Percentiles rank a stretch among this genome's conserved stretches.
Conservation (phyloP, 441 rosid species). For the Pelargonium myrrhifolium region DNA sequence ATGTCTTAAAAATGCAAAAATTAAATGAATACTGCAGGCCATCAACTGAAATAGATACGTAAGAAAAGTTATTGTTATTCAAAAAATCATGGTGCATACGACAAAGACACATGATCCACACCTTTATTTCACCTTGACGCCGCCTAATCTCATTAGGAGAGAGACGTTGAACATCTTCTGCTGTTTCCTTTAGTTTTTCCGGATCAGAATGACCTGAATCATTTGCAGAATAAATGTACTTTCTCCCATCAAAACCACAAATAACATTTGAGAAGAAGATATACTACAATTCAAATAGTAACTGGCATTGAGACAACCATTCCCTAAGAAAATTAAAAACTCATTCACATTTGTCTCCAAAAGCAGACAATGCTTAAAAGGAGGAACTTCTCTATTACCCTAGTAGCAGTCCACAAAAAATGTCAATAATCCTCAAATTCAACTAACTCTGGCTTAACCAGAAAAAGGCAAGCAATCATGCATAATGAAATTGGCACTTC, state of each 20-base stretch:
- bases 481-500: not conserved
- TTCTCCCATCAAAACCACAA: not conserved
- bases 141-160: slow-evolving; percentile 57
- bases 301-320: not conserved
- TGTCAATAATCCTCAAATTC: not conserved
- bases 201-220: slow-evolving; percentile 81
- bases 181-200: slow-evolving; percentile 59
- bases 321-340: not conserved
- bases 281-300: not conserved
- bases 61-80: not conserved
- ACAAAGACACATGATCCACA: slow-evolving; percentile 12
- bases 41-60: not conserved
- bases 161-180: slow-evolving; percentile 52
- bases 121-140: slow-evolving; percentile 79
- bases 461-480: not conserved
- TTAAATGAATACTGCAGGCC: no score
- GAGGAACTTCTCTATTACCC: not conserved
- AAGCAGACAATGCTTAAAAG: not conserved
- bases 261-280: not conserved
- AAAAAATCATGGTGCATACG: not conserved
- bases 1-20: not conserved
- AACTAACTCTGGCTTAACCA: not conserved
- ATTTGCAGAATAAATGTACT: not conserved
- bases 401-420: not conserved
- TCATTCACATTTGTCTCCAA: not conserved